phyloP scores from a whole-genome alignment of 495 filamentous ascomycete genomes.

The Amniculicola lignicola region DNA sequence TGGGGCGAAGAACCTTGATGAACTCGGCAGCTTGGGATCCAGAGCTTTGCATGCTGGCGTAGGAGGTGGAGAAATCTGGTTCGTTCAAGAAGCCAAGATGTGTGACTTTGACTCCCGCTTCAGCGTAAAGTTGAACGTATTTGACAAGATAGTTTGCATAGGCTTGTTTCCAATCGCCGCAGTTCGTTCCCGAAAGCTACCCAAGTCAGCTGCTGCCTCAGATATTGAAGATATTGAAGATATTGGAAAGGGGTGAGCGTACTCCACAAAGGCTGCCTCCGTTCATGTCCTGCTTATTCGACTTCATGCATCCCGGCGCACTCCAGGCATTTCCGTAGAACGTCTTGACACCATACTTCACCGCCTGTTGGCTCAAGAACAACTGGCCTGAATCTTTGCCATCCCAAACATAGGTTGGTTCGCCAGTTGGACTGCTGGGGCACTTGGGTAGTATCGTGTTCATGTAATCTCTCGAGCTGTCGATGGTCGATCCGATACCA shows the following conservation, averaged over 20 bases:
- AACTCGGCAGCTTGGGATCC: slow-evolving; percentile 31
- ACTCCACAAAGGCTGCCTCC: slow-evolving; percentile 29
- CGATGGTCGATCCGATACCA: slow-evolving; percentile 21
- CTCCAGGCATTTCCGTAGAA: slow-evolving; percentile 31
- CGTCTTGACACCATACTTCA: slow-evolving; percentile 26
- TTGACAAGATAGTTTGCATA: slow-evolving; percentile 32
- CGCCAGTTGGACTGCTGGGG: slow-evolving; percentile 12
- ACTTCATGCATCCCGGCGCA: slow-evolving; percentile 33
- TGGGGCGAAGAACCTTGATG: slow-evolving; percentile 28
- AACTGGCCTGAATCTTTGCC: slow-evolving; percentile 29
- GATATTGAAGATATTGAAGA: too few relatives aligned
- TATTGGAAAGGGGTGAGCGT: slow-evolving; percentile 6
- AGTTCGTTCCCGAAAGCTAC: slow-evolving; percentile 23
- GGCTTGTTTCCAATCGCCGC: slow-evolving; percentile 31
- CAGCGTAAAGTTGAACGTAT: slow-evolving; percentile 26
- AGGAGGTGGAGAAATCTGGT: slow-evolving; percentile 25
- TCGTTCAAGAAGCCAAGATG: slow-evolving; percentile 33
- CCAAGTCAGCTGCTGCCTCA: too few relatives aligned
- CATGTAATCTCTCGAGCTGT: slow-evolving; percentile 44
- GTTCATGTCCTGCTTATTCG: slow-evolving; percentile 26
- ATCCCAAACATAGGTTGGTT: slow-evolving; percentile 29
- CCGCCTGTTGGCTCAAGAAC: slow-evolving; percentile 27
- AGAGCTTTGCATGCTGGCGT: slow-evolving; percentile 25
- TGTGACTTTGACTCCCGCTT: slow-evolving; percentile 23
- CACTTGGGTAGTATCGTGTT: slow-evolving; percentile 38